Evolutionary conservation across 208 protist species (phyloP), one percentile per base, ranked within the genome.

Genomic region (Phytomonas francai): DNA sequence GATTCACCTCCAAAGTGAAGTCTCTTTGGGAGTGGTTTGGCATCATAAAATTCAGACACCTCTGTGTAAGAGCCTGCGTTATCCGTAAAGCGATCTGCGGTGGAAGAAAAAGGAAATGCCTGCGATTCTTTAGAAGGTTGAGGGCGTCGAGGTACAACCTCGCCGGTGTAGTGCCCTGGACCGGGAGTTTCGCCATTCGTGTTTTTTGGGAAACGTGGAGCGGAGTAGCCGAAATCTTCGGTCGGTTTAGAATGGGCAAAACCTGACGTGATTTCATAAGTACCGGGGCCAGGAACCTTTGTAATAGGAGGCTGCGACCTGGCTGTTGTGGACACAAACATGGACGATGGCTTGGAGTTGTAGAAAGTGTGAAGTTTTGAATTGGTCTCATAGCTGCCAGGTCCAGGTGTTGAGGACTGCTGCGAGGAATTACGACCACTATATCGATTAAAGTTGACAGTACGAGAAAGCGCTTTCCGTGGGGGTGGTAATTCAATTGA

Each of bases 251-350:
- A 22, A 14, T 7, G 32, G 14, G 54, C 59, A 19, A 45, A 66
- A 25, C 33, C 57, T 59, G 28, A 39, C 1, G 8, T 22, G 34
- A 84, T 59, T 39, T 91, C 63, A 76, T 93, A 95, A 28, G 77
- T 68, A 12, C 90, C 90, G n/a, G 87, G 90, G 6, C 87, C 90
- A 14, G 90, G 90, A 32, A 59, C 78, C 39, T 76, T 72, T 19
- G 9, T 79, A 36, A 67, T 27, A 30, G 49, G 68, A 27, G 39
- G 34, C 42, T 64, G 39, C 0, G 67, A 69, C 22, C 90, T 73
- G 19, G 73, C 65, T 16, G 80, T 89, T 32, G 86, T 92, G 0
- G 87, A 87, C 22, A 79, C 80, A 77, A 95, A 95, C 79, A 88
- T 86, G 29, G 81, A 91, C 25, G 87, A 87, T 19, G 87, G 89